Conservation (phyloP, 768 basidiomycete genomes). For the Kwoniella dejecticola region DNA sequence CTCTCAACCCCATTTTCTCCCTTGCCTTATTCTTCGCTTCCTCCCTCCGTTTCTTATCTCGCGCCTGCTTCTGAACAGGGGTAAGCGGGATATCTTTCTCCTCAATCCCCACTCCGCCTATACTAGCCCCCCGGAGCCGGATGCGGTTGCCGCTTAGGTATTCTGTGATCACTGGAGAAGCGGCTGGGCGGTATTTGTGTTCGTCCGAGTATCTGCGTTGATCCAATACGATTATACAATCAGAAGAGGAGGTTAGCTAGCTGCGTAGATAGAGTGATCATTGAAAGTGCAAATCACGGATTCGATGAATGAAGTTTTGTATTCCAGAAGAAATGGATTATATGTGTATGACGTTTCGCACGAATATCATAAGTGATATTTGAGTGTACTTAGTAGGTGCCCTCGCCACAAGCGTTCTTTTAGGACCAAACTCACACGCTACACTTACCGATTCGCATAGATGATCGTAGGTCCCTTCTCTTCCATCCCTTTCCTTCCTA, state of each 20-base stretch:
- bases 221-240: too few relatives aligned
- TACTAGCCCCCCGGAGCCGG: slow-evolving; percentile 69
- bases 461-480: slow-evolving; percentile 60
- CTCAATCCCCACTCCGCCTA: slow-evolving; percentile 55
- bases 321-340: too few relatives aligned
- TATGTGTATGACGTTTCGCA: too few relatives aligned
- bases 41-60: slow-evolving; percentile 40
- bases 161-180: slow-evolving; percentile 80
- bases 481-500: slow-evolving; percentile 46
- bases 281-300: too few relatives aligned
- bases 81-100: slow-evolving; percentile 48
- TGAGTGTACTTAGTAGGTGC: too few relatives aligned
- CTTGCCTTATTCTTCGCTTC: slow-evolving; percentile 51
- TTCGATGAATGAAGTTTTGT: too few relatives aligned
- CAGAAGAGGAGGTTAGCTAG: not conserved
- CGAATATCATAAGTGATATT: too few relatives aligned
- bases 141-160: slow-evolving; percentile 69
- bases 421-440: too few relatives aligned
- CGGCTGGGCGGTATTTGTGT: slow-evolving; percentile 78
- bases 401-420: too few relatives aligned
- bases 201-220: slow-evolving; percentile 82
- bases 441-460: slow-evolving; percentile 66
- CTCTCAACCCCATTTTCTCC: slow-evolving; percentile 42
- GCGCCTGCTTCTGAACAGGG: slow-evolving; percentile 29
- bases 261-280: too few relatives aligned